Evolutionary conservation across 495 filamentous ascomycete species (phyloP).

Genomic region (Poronia punctata): DNA sequence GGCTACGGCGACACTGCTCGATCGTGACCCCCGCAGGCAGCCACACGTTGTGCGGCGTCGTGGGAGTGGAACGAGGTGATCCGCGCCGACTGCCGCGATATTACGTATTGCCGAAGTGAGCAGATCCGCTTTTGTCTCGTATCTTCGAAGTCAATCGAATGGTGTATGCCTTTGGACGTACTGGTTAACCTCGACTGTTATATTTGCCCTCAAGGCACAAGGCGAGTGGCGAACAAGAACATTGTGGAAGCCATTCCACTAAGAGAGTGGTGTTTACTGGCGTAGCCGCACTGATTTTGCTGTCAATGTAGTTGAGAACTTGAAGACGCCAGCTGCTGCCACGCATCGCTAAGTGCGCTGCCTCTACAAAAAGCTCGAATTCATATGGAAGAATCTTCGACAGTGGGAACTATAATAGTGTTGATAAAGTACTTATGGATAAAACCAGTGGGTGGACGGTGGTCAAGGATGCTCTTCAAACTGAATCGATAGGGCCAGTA

Average conservation of each 20-base stretch:
- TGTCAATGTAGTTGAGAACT: conserved; percentile 42
- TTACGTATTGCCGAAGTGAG: conserved; percentile 41
- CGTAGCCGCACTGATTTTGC: conserved; percentile 41
- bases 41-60: conserved; percentile 46
- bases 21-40: conserved; percentile 42
- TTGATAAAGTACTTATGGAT: conserved; percentile 45
- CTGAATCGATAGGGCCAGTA: conserved; percentile 37
- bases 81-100: conserved; percentile 57
- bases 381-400: conserved; percentile 47
- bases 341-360: conserved; percentile 27
- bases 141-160: too few species aligned
- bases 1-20: conserved; percentile 49
- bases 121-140: not conserved
- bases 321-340: conserved; percentile 38
- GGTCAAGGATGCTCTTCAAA: conserved; percentile 46
- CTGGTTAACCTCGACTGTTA: not conserved
- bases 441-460: conserved; percentile 54
- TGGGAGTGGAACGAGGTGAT: conserved; percentile 65
- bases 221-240: conserved; percentile 47
- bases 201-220: conserved; percentile 49
- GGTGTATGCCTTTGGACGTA: not conserved
- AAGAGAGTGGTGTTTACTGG: conserved; percentile 50
- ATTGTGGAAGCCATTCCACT: conserved; percentile 48
- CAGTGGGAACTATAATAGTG: conserved; percentile 45
- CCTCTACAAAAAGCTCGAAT: conserved; percentile 37